A percentile compares a stretch with the other conserved stretches of the same genome.
Conservation (phyloP, 768 basidiomycete species). For the Cystofilobasidium macerans region DNA sequence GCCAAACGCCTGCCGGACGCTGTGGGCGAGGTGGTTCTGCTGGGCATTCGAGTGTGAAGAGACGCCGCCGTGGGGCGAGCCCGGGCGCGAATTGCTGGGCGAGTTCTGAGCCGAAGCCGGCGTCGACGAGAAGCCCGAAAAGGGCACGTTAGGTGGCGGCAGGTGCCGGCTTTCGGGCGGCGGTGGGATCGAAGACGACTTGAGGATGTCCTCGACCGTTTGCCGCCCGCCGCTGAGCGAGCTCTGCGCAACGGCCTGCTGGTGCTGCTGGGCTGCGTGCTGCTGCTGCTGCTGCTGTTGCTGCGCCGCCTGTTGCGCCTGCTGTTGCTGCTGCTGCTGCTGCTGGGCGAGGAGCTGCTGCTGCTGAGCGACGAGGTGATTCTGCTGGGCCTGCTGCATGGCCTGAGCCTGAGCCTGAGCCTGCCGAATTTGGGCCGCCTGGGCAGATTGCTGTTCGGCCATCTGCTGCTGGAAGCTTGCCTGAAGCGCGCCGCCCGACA, state of each 20-base stretch:
- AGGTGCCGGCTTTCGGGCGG: conserved; percentile 35
- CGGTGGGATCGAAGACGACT: conserved; percentile 33
- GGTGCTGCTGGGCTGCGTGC: not conserved
- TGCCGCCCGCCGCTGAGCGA: conserved; percentile 25
- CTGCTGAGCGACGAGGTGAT: conserved; percentile 3
- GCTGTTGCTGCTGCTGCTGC: conserved; percentile 12
- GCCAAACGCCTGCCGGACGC: conserved; percentile 74
- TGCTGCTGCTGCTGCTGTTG: conserved; percentile 1
- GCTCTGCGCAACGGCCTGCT: not conserved
- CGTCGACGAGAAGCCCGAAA: conserved; percentile 27
- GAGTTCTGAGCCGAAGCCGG: conserved; percentile 35
- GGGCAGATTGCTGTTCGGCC: conserved; percentile 17
- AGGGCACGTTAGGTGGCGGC: conserved; percentile 32
- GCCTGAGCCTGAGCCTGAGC: not conserved
- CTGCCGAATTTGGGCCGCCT: conserved; percentile 10
- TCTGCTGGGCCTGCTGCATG: conserved; percentile 1
- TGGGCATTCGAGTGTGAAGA: conserved; percentile 26
- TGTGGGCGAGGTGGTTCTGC: conserved; percentile 57
- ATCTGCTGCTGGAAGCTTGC: conserved; percentile 24
- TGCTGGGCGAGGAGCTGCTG: not conserved
- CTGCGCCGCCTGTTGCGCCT: not conserved
- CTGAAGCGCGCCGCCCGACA: not conserved
- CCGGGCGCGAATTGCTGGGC: conserved; percentile 33
- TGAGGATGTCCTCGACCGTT: conserved; percentile 40
- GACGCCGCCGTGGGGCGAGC: conserved; percentile 32